Conservation (phyloP, 441 rosid genomes). For the Corymbia citriodora region DNA sequence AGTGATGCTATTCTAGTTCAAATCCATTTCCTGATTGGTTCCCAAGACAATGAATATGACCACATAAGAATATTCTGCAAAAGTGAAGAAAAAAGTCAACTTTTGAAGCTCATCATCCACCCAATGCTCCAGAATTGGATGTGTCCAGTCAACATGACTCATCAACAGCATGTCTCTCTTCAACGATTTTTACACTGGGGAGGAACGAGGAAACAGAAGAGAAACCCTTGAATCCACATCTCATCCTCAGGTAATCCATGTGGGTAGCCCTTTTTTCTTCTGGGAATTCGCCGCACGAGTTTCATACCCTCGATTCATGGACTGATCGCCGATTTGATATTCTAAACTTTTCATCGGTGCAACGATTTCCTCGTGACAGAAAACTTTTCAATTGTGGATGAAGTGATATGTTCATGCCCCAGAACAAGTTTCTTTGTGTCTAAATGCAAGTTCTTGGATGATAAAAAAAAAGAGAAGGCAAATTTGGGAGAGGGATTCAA, state of each 20-base stretch:
- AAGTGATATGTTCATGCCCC: neutral
- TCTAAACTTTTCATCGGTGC: neutral
- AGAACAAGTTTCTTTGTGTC: neutral
- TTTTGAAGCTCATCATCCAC: neutral
- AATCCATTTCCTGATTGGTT: neutral
- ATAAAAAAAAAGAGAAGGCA: neutral
- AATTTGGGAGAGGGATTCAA: neutral
- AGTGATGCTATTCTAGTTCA: neutral
- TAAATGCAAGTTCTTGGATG: neutral
- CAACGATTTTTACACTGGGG: neutral
- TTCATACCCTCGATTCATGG: neutral
- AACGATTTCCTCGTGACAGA: neutral
- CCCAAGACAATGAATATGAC: neutral
- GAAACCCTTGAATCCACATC: neutral
- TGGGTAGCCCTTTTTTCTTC: neutral
- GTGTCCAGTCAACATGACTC: neutral
- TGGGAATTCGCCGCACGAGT: neutral
- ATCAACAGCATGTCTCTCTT: neutral
- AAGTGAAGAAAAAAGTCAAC: neutral
- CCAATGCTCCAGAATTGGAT: neutral
- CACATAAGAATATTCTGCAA: neutral
- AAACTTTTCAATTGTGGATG: neutral
- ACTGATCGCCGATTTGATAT: neutral
- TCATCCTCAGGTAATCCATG: neutral
- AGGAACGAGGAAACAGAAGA: neutral